These are phyloP conservation scores for Solanum bukasovii DNA, from an alignment of 257 asterid genomes.

Conservation along the genomic window DNA sequence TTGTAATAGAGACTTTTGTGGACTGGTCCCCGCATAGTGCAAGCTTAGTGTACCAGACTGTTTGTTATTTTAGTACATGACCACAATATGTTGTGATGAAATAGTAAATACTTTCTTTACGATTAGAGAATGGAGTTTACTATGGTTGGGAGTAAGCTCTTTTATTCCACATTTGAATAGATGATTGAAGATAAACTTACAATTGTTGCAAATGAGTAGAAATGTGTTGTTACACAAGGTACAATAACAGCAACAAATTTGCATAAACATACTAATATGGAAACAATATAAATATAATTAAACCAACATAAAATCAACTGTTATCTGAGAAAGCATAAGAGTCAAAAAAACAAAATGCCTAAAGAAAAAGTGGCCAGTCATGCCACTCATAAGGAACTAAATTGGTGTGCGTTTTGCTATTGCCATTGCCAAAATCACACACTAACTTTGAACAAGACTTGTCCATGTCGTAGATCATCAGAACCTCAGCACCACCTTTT, in stretches of 20 bases:
- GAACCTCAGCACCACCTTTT: too few relatives aligned
- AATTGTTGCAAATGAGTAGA: background rate
- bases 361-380: too few relatives aligned
- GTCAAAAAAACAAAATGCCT: too few relatives aligned
- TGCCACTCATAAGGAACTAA: too few relatives aligned
- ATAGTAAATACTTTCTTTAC: fast-evolving
- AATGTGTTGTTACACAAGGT: background rate
- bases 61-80: background rate
- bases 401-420: too few relatives aligned
- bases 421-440: too few relatives aligned
- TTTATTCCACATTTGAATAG: background rate
- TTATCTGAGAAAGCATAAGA: too few relatives aligned
- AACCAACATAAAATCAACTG: background rate
- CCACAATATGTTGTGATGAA: background rate
- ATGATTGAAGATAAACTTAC: background rate
- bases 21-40: fast-evolving
- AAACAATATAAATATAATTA: background rate
- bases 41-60: fast-evolving
- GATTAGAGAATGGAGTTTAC: background rate
- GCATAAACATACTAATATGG: background rate
- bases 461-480: too few relatives aligned
- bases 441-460: too few relatives aligned
- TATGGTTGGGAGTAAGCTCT: background rate
- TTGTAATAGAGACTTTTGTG: too few relatives aligned
- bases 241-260: background rate